phyloP scores from a whole-genome alignment of 192 early-diverging fungal species.

The Entophlyctis helioformis region DNA sequence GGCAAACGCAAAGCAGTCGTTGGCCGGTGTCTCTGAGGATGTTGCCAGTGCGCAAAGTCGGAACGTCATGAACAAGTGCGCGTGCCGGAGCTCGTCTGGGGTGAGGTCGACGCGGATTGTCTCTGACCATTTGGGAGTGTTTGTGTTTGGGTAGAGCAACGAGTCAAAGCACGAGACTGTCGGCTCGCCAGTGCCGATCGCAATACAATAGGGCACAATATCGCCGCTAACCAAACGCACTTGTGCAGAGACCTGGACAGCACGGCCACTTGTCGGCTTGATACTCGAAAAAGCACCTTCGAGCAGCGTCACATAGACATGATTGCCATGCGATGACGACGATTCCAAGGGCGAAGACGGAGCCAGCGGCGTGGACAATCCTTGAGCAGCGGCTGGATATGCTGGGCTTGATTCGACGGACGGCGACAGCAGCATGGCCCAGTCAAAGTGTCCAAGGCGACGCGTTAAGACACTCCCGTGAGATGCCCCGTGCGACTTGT shows the following conservation, averaged over 20 bases:
- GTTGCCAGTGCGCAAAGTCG: slow-evolving; percentile 28
- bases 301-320: slow-evolving; percentile 46
- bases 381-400: no score
- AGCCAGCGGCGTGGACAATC: no score
- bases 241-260: slow-evolving; percentile 49
- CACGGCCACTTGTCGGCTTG: slow-evolving; percentile 28
- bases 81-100: slow-evolving; percentile 32
- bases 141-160: slow-evolving; percentile 47
- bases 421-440: no score
- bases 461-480: no score
- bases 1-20: slow-evolving; percentile 46
- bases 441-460: no score
- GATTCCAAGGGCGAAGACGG: no score
- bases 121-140: slow-evolving; percentile 50
- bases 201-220: slow-evolving; percentile 41
- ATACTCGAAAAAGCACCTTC: slow-evolving; percentile 42
- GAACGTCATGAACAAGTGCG: slow-evolving; percentile 50
- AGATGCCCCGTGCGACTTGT: no score
- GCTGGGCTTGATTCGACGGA: no score
- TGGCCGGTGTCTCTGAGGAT: no score
- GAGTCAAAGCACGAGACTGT: slow-evolving; percentile 38
- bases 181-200: slow-evolving; percentile 21
- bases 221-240: slow-evolving; percentile 42
- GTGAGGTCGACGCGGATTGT: slow-evolving; percentile 48
- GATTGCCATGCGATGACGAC: slow-evolving; percentile 38